Percentiles rank a stretch among this genome's conserved stretches.
Evolutionary conservation across 495 filamentous ascomycete genomes (phyloP).

Genomic region (Oidiodendron maius): DNA sequence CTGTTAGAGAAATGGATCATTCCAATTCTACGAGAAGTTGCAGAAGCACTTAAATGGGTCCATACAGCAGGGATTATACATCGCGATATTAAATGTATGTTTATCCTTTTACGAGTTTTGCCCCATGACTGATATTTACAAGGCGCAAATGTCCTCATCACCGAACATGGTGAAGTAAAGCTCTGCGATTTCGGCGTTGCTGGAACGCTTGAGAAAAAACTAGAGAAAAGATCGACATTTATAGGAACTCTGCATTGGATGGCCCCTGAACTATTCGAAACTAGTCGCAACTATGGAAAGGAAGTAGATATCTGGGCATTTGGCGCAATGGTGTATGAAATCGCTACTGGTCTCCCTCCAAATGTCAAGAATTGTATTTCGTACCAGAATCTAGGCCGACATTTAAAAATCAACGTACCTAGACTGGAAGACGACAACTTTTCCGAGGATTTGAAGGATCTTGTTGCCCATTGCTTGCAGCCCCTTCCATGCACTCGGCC

Average conservation of each 20-base stretch:
- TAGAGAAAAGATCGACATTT: constrained; percentile 85
- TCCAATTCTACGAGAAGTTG: constrained; percentile 81
- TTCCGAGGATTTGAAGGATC: constrained; percentile 62
- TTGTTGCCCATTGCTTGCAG: constrained; percentile 76
- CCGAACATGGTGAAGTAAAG: constrained; percentile 79
- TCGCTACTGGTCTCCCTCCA: constrained; percentile 84
- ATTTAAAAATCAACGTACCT: constrained; percentile 55
- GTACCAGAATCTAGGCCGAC: constrained; percentile 46
- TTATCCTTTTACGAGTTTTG: background rate
- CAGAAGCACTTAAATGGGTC: constrained; percentile 76
- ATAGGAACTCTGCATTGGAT: constrained; percentile 97
- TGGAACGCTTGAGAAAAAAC: constrained; percentile 73
- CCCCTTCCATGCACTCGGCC: constrained; percentile 70
- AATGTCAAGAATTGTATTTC: constrained; percentile 47
- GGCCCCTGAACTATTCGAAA: constrained; percentile 79
- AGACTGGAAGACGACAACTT: constrained; percentile 73
- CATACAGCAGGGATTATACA: constrained; percentile 93
- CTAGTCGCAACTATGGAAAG: constrained; percentile 49
- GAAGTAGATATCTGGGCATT: constrained; percentile 95
- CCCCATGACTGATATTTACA: constrained; percentile 6
- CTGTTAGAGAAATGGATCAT: constrained; percentile 88
- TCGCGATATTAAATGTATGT: constrained; percentile 84
- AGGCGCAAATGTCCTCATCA: constrained; percentile 87
- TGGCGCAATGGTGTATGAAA: constrained; percentile 87
- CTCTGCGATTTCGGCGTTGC: constrained; percentile 96